Percentiles rank a stretch among this genome's conserved stretches.
Evolutionary conservation across 192 early-diverging fungal genomes (phyloP).

Genomic region (Backusella westeae): DNA sequence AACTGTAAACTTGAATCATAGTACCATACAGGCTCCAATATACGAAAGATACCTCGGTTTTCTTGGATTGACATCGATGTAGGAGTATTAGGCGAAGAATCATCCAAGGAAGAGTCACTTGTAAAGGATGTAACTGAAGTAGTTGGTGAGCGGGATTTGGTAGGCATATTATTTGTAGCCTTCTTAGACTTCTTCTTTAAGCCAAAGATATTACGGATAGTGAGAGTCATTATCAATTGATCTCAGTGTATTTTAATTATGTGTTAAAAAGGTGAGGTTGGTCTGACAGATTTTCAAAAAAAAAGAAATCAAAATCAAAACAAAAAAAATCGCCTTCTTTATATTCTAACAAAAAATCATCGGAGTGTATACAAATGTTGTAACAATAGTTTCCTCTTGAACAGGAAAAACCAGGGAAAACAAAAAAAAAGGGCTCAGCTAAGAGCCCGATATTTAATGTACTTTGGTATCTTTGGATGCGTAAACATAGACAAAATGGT

Average conservation of each 20-base stretch:
- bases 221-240: neutral
- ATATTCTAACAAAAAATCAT: neutral
- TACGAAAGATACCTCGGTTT: constrained; percentile 23
- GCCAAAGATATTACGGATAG: neutral
- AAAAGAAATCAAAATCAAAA: too few species aligned
- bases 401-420: neutral
- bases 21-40: constrained; percentile 18
- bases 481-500: neutral
- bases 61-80: neutral
- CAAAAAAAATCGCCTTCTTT: neutral
- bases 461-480: neutral
- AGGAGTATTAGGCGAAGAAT: constrained; percentile 16
- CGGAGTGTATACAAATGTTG: neutral
- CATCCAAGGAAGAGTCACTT: neutral
- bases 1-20: neutral
- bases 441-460: neutral
- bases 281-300: constrained; percentile 3
- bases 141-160: constrained; percentile 15
- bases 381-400: neutral
- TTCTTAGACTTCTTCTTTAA: constrained; percentile 2
- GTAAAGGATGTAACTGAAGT: constrained; percentile 14
- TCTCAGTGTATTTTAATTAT: neutral
- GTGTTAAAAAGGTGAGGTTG: neutral
- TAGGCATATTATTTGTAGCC: neutral
- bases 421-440: neutral